These are phyloP conservation scores for Eleusine coracana DNA, from an alignment of 176 grass and related monocot genomes.

Conservation along the genomic window DNA sequence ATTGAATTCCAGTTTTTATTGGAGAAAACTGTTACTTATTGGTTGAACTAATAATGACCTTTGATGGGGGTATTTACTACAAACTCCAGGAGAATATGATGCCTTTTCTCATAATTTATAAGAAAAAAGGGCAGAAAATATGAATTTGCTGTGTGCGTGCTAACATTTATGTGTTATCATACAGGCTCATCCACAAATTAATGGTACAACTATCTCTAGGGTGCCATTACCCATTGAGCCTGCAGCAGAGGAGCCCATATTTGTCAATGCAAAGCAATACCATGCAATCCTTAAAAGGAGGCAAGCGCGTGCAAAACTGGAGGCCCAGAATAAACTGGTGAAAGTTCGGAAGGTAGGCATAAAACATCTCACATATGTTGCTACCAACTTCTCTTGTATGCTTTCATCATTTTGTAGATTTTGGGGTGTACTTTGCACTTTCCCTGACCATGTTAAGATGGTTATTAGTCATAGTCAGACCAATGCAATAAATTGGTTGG, in stretches of 20 bases:
- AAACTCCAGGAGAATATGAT: neutral
- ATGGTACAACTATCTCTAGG: conserved; percentile 44
- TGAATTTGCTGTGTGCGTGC: neutral
- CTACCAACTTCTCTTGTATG: neutral
- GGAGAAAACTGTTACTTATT: neutral
- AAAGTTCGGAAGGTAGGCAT: conserved; percentile 81
- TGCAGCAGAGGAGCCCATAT: conserved; percentile 75
- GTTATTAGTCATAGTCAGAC: neutral
- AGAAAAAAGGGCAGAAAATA: neutral
- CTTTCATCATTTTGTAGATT: neutral
- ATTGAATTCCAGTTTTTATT: neutral
- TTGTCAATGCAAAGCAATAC: conserved; percentile 97
- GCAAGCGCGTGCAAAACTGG: conserved; percentile 77
- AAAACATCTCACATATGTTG: neutral
- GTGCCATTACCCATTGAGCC: conserved; percentile 72
- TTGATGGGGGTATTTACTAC: neutral
- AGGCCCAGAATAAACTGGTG: conserved; percentile 88
- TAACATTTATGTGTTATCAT: conserved; percentile 22
- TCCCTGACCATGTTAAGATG: neutral
- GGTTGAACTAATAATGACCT: neutral
- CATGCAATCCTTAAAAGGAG: conserved; percentile 85
- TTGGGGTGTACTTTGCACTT: neutral
- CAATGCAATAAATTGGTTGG: neutral
- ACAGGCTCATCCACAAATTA: conserved; percentile 57
- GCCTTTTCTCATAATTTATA: neutral